Base-by-base conservation (phyloP, 352 stramenopile genomes). In the Pythium brachiatum region DNA sequence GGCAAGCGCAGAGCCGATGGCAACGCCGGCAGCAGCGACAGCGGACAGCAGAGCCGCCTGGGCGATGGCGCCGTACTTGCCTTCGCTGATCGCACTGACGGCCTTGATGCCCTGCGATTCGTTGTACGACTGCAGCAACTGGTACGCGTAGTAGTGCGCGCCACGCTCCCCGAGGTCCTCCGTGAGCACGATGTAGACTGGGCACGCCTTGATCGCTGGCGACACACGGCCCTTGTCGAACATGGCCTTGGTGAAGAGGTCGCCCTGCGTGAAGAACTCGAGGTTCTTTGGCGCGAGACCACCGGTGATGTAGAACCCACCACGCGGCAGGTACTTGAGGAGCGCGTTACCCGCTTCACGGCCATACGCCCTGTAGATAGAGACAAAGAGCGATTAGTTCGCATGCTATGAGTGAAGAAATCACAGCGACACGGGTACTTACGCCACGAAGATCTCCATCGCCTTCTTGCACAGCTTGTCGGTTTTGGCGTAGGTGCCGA, bases 261-360 rank as follows among this genome's bases (percentile, higher is more conserved):
- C 71, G 53, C 77, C 78, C 72, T 89, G 75, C 32, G 79, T 89
- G 70, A 99, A 98, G 62, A 92, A 95, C 66, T 95, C 78, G 43
- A 99, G 81, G 75, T 99, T 98, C 78, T 99, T 99, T 0, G 91
- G 91, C 20, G 97, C 98, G 25, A 99, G 83, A 29, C 96, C 97
- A 32, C 97, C 97, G 15, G 95, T 97, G 53, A 99, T 91, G 86
- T 98, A 99, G 59, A 99, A 90, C 21, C 97, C 97, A 69, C 96
- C 96, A 36, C 88, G 96, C 25, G 96, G 96, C 56, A 99, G 86
- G 58, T 94, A 99, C 75, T 98, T 98, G 59, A 99, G 84, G 57
- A 89, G 90, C 47, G 89, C 85, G 68, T 88, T 96, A 26, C 97
- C 96, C 56, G 95, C 92, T 82, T 99, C 97, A 60, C 80, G 84